These are phyloP conservation scores for Pseudocercospora musae DNA, from an alignment of 2,329 filamentous ascomycete species.

Conservation along the genomic window DNA sequence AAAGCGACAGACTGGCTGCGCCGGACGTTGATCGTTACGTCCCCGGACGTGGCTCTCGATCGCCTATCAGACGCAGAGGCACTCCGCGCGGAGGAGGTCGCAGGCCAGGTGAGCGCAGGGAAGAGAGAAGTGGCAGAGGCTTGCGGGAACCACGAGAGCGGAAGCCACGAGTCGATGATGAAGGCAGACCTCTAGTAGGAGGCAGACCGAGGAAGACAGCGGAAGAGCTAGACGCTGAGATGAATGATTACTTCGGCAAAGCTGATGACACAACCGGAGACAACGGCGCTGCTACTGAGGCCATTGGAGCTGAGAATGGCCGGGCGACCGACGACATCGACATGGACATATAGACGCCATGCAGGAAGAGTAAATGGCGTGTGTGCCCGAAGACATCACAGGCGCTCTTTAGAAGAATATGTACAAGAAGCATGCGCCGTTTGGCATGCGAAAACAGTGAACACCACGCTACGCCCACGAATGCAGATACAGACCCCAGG, in stretches of 20 bases:
- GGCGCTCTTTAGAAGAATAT: not conserved
- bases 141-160: constrained; percentile 13
- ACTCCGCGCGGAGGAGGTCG: constrained; percentile 49
- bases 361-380: not conserved
- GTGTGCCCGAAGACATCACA: not conserved
- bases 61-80: constrained; percentile 52
- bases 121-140: constrained; percentile 43
- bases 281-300: constrained; percentile 22
- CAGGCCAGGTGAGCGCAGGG: constrained; percentile 44
- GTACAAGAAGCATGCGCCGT: not conserved
- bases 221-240: constrained; percentile 91
- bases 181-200: constrained; percentile 41
- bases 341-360: constrained; percentile 26
- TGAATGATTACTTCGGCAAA: constrained; percentile 82
- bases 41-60: constrained; percentile 57
- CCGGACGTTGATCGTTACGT: constrained; percentile 77
- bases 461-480: constrained; percentile 3
- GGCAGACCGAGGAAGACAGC: constrained; percentile 75
- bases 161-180: constrained; percentile 41
- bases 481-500: not conserved
- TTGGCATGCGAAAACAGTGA: not conserved
- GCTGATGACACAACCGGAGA: constrained; percentile 37
- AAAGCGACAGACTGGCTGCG: constrained; percentile 54
- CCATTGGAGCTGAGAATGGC: constrained; percentile 14
- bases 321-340: constrained; percentile 31